Percentiles rank a stretch among this genome's conserved stretches.
These are phyloP conservation scores for Helicocarpus griseus DNA, from an alignment of 2,329 filamentous ascomycete genomes.

Conservation along the genomic window DNA sequence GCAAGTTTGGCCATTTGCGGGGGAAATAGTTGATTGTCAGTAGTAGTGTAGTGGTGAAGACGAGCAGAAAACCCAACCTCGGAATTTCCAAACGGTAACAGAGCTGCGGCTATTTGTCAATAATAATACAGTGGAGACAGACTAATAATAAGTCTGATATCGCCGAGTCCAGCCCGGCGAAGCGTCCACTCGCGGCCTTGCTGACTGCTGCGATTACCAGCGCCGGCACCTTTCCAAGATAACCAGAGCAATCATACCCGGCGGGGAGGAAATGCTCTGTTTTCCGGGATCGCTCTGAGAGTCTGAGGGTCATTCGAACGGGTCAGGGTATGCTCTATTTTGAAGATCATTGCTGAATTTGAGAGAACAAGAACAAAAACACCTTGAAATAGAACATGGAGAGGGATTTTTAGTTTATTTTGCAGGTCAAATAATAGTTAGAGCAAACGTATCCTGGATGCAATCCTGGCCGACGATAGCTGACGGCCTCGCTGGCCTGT, in stretches of 20 bases:
- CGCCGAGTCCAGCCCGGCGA: not conserved
- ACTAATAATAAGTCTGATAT: not conserved
- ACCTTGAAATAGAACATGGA: too few species aligned
- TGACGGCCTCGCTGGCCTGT: too few species aligned
- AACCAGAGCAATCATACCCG: not conserved
- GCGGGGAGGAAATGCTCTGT: not conserved
- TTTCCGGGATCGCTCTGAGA: not conserved
- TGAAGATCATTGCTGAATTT: too few species aligned
- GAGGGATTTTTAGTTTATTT: too few species aligned
- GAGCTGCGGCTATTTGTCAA: not conserved
- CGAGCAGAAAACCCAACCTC: too few species aligned
- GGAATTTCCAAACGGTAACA: too few species aligned
- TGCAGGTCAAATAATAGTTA: too few species aligned
- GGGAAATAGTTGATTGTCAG: not conserved
- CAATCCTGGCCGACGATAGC: too few species aligned
- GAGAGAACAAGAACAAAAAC: too few species aligned
- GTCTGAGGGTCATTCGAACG: not conserved
- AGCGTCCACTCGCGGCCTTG: not conserved
- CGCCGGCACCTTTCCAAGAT: not conserved
- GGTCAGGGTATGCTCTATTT: not conserved
- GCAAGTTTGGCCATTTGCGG: not conserved
- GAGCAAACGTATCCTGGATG: too few species aligned
- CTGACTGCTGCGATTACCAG: not conserved
- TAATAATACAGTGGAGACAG: not conserved
- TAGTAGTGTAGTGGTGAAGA: not conserved